Base-by-base conservation (phyloP, 805 yeast genomes). In the Blastobotrys chiropterorum region DNA sequence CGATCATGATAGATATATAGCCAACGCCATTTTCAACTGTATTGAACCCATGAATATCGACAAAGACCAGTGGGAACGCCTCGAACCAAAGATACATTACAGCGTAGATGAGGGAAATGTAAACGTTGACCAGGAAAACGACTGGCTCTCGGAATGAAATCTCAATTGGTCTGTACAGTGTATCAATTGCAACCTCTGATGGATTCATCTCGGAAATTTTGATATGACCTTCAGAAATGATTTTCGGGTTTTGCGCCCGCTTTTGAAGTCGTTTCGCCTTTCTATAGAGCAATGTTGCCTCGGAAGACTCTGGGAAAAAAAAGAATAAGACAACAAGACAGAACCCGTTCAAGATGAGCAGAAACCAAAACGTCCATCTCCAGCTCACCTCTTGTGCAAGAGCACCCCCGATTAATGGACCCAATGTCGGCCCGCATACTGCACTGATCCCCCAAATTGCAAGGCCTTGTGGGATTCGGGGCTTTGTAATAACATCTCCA, bases 371-470 rank as follows among this genome's bases (percentile, higher is more conserved):
- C 4, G 75, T 65, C 77, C 77, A 79, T 62, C 81, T 72, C 84
- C 84, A 80, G 60, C 60, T 65, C 13, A 71, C 77, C 83, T 51
- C 78, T 81, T 55, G 82, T 68, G 52, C 71, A 74, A 45, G 85
- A 2, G 72, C 71, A 3, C 81, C 75, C 31, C 85, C 85, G 20
- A 81, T 56, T 6, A 82, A 57, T 0, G 86, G 85, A 13, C 82
- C 84, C 15, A 77, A 46, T 2, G 75, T 69, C 1, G 83, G 83
- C 4, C 83, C 85, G 40, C 72, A 64, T 38, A 76, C 76, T 1
- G 81, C 78, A 48, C 75, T 78, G 30, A 75, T 53, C 7, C 79
- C 70, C 86, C 86, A 81, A 7, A 69, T 49, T 2, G 77, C 78
- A 46, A 82, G 64, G 1, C 76, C 75, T 20, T 73, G 57, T 1